Conservation (phyloP, 441 rosid genomes). For the Erysimum cheiri region DNA sequence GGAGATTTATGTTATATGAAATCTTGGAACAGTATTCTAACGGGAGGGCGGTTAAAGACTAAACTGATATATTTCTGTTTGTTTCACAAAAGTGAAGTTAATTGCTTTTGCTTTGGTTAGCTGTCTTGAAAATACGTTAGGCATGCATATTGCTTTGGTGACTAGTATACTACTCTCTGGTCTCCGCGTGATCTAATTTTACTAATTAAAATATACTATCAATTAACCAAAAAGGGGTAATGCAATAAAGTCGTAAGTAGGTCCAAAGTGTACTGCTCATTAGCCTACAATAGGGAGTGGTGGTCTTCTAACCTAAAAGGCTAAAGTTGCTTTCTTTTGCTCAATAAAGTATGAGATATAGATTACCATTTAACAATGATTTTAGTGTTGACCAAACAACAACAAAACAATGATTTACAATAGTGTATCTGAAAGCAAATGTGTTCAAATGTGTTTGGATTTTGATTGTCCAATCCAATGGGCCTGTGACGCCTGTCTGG, state of each 20-base stretch:
- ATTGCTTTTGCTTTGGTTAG: not conserved
- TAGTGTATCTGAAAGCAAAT: not conserved
- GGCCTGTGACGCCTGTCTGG: conserved; percentile 13
- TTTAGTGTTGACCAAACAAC: conserved; percentile 32
- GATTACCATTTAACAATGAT: conserved; percentile 21
- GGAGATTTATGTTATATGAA: not conserved
- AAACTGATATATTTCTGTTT: not conserved
- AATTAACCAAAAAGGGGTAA: conserved; percentile 1
- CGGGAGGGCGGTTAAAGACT: not conserved
- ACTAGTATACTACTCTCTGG: not conserved
- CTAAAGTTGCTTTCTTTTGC: conserved; percentile 39
- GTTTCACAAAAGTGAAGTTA: not conserved
- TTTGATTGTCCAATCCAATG: not conserved
- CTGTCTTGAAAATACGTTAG: not conserved
- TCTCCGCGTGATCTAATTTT: conserved; percentile 35
- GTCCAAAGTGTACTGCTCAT: conserved; percentile 33
- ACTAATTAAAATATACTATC: conserved; percentile 1
- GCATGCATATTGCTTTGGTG: conserved; percentile 11
- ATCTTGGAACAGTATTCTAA: not conserved
- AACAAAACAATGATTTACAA: conserved; percentile 16
- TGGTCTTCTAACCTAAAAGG: conserved; percentile 34
- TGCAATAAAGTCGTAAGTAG: conserved; percentile 42
- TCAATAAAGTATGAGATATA: not conserved
- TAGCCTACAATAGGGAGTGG: conserved; percentile 32
- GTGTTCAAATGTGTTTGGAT: not conserved